A percentile compares a stretch with the other conserved stretches of the same genome.
Evolutionary conservation across 108 stramenopile species (phyloP).

Genomic region (Chaetoceros muelleri): DNA sequence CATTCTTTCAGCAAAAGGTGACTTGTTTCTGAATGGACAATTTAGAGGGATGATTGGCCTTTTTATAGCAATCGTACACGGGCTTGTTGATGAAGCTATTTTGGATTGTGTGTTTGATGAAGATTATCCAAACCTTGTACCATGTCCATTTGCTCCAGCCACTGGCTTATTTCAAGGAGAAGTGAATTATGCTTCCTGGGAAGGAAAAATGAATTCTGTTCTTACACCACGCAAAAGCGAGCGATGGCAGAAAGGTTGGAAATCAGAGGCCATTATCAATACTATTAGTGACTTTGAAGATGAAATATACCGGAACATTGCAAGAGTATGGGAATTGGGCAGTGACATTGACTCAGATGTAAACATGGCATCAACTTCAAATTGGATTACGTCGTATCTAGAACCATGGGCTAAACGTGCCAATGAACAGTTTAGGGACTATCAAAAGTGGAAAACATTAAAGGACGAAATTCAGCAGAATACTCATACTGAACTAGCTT

Average conservation of each 20-base stretch:
- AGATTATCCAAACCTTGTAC: conserved; percentile 53
- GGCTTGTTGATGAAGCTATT: conserved; percentile 52
- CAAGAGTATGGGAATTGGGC: conserved; percentile 40
- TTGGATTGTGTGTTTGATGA: conserved; percentile 78
- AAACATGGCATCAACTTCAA: conserved; percentile 27
- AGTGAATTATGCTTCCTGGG: conserved; percentile 47
- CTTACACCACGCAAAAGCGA: conserved; percentile 40
- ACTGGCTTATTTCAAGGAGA: conserved; percentile 46
- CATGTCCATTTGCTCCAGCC: conserved; percentile 50
- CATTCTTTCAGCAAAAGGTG: conserved; percentile 57
- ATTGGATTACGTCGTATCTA: conserved; percentile 48
- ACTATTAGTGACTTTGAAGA: conserved; percentile 47
- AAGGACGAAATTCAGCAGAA: background rate
- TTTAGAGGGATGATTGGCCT: conserved; percentile 47
- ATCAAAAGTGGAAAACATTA: conserved; percentile 49
- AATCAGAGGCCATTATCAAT: conserved; percentile 24
- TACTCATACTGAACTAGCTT: background rate
- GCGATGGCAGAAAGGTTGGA: conserved; percentile 49
- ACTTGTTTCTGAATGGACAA: conserved; percentile 64
- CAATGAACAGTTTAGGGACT: conserved; percentile 40
- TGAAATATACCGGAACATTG: conserved; percentile 28
- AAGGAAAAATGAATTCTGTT: conserved; percentile 50
- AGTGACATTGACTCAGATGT: conserved; percentile 19
- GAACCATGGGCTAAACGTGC: conserved; percentile 59
- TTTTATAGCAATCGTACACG: conserved; percentile 49